Evolutionary conservation across 331 rosid species (phyloP), one percentile per base, ranked within the genome.

Genomic region (Malus hybrid): DNA sequence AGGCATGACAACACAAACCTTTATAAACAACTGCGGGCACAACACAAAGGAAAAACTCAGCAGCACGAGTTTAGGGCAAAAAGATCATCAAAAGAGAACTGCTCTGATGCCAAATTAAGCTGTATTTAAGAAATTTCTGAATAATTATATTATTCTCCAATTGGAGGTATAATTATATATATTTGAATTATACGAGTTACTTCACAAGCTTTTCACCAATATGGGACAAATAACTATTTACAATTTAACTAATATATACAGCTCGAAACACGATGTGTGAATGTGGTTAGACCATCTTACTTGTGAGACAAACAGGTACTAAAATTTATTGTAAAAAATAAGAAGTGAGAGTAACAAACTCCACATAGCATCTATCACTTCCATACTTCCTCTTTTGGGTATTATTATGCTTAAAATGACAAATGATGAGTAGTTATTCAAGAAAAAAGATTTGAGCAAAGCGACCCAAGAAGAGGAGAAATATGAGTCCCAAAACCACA

Each of bases 261-360:
- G 0, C 3, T 48, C 0, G 7, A 5, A 48, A 48, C 54, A 24
- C 24, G 24, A 24, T 50, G n/a, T 15, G 56, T 6, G 56, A 50
- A 16, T 50, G 56, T 50, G 56, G 3, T 50, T 1, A 18, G 3
- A 50, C 19, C 4, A 50, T 0, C n/a, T 6, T 50, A 16, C n/a
- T 50, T 6, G n/a, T 15, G n/a, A 5, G 3, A 15, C 3, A 15
- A 0, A 50, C 8, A 0, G 0, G 2, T 3, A 2, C 56, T 50
- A 50, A 6, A 50, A 50, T 50, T 50, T 15, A 2, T 50, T 6
- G 16, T 59, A 59, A 59, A 59, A 59, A 6, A 2, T 1, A 3
- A 7, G 60, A 54, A 59, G 15, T 59, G 65, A 20, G 65, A 22
- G 16, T 13, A 59, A 5, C 65, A 59, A 59, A 59, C 65, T 59